Evolutionary conservation across 2,329 filamentous ascomycete genomes (phyloP).

Genomic region (Clonostachys rosea): DNA sequence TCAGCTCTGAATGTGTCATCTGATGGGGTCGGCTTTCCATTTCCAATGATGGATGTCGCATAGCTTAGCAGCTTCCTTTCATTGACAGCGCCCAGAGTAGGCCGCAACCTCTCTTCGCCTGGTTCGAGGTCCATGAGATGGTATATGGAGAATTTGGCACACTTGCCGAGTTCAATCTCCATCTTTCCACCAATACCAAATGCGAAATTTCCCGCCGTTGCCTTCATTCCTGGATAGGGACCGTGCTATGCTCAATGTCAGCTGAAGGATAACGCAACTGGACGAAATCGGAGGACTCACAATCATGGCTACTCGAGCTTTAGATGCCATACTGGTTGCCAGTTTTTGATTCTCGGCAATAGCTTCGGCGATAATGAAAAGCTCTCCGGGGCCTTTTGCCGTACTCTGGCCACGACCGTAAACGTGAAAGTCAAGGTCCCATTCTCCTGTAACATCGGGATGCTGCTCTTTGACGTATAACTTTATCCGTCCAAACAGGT

Average conservation of each 20-base stretch:
- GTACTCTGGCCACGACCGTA: slow-evolving; percentile 22
- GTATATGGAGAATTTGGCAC: slow-evolving; percentile 39
- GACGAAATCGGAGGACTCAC: neutral
- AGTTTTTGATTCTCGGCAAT: slow-evolving; percentile 37
- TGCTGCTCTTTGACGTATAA: slow-evolving; percentile 3
- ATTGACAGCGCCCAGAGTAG: too few species aligned
- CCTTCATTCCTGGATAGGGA: slow-evolving; percentile 43
- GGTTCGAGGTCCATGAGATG: slow-evolving; percentile 38
- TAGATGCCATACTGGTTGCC: slow-evolving; percentile 26
- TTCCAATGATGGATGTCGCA: neutral
- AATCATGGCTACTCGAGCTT: slow-evolving; percentile 9
- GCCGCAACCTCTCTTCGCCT: slow-evolving; percentile 9
- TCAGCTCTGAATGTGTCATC: neutral
- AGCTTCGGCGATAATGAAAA: slow-evolving; percentile 42
- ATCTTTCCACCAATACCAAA: slow-evolving; percentile 19
- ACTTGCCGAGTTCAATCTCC: slow-evolving; percentile 23
- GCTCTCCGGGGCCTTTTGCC: slow-evolving; percentile 7
- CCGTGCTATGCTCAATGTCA: slow-evolving; percentile 25
- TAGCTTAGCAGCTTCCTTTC: too few species aligned
- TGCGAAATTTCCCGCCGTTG: slow-evolving; percentile 46
- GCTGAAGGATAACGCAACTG: too few species aligned
- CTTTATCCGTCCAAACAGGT: slow-evolving; percentile 15
- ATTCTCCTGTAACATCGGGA: slow-evolving; percentile 2
- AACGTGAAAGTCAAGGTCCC: slow-evolving; percentile 23
- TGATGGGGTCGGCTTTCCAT: neutral